Evolutionary conservation across 1,139 yeast species (phyloP), one percentile per base, ranked within the genome.

Genomic region (Kurtzmaniella quercitrusa): DNA sequence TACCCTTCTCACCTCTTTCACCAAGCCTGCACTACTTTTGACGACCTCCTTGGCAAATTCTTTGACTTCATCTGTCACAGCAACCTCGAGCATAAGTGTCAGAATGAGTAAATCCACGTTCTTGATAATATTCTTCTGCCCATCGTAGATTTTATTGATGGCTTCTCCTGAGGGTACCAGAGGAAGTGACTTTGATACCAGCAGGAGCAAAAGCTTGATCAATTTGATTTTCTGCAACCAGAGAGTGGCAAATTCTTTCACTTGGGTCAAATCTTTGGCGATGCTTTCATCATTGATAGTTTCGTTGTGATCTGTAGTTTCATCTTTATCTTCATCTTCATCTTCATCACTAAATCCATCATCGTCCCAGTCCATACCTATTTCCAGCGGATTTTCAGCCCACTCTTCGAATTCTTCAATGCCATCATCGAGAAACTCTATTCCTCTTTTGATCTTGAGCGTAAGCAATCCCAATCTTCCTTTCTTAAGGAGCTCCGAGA

Each of bases 361-460:
- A 2, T 61, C 68, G 1, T 54, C 63, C 3, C 65, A 70, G 9
- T 56, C 64, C 2, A 51, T 58, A 7, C 54, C 60, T 39, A 59
- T 50, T 3, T 66, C 66, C 33, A 65, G 66, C 0, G 91, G 91
- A 50, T 82, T 72, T 46, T 79, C 76, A 0, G 80, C 57, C 88
- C 90, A 85, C 48, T 80, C 86, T 14, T 66, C 77, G 47, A 82
- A 74, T 51, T 85, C 91, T 10, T 74, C 80, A 29, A 78, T 64
- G 0, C 85, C 86, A 60, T 85, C 93, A 21, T 74, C 79, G 9
- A 83, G 65, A 43, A 84, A 57, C 4, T 59, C 54, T 19, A 77
- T 66, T 34, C 78, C 74, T 43, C 65, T 68, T 44, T 66, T 71
- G 15, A 83, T 62, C 46, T 71, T 73, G 27, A 52, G 54, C 17